Evolutionary conservation across 192 early-diverging fungal genomes (phyloP).

Genomic region (Mortierella antarctica): DNA sequence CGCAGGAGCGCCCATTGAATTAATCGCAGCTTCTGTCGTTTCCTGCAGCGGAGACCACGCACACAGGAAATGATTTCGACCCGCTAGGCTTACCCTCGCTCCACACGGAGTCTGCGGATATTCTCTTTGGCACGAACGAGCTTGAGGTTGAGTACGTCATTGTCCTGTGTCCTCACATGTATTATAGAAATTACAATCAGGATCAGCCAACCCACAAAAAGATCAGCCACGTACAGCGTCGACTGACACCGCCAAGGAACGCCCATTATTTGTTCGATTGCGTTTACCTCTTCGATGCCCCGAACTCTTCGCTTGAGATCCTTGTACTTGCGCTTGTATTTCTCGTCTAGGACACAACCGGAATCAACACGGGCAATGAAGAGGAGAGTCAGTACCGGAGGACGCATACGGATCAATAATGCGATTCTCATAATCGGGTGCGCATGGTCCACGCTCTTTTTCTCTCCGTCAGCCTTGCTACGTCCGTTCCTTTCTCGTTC

Average conservation of each 20-base stretch:
- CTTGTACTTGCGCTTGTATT: slow-evolving; percentile 58
- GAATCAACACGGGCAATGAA: no score
- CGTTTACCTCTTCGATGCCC: slow-evolving; percentile 59
- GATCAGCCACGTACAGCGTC: no score
- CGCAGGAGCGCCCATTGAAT: background rate
- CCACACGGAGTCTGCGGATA: slow-evolving; percentile 58
- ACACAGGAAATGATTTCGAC: background rate
- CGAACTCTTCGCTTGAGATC: slow-evolving; percentile 60
- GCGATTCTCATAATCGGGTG: no score
- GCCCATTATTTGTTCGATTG: no score
- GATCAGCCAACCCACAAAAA: no score
- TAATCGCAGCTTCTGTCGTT: background rate
- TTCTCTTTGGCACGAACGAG: slow-evolving; percentile 53
- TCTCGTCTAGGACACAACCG: slow-evolving; percentile 21
- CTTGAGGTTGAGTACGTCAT: slow-evolving; percentile 54
- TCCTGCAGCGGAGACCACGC: background rate
- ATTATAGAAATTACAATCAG: no score
- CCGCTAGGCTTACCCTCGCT: slow-evolving; percentile 48
- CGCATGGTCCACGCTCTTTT: no score
- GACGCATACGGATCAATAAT: no score
- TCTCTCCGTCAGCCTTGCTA: no score
- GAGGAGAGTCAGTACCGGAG: no score
- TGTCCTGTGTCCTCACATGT: slow-evolving; percentile 44
- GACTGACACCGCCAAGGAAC: no score
- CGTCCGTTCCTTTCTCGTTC: no score